Conservation (phyloP, 2,329 filamentous ascomycete species). For the Colletotrichum gigasporum region DNA sequence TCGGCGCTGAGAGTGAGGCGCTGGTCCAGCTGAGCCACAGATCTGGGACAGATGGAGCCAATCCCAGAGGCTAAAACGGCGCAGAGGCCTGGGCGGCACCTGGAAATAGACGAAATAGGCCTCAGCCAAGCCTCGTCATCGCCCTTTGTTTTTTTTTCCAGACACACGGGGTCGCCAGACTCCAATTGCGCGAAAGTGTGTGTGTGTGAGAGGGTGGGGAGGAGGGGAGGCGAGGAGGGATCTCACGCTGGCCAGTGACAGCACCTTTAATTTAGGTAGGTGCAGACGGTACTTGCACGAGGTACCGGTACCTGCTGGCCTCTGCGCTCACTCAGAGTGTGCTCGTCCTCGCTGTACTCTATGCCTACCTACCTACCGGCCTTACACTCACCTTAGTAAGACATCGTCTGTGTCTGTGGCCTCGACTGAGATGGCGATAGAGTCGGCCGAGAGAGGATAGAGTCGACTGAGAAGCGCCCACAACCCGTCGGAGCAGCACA, state of each 20-base stretch:
- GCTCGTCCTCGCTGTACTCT: no score
- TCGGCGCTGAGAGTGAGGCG: conserved; percentile 28
- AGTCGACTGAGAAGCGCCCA: neutral
- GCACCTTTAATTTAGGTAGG: conserved; percentile 15
- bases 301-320: conserved; percentile 8
- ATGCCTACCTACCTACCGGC: no score
- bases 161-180: conserved; percentile 13
- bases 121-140: conserved; percentile 51
- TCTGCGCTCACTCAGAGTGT: neutral
- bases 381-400: no score
- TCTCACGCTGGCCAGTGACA: conserved; percentile 13
- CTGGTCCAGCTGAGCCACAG: conserved; percentile 27
- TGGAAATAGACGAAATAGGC: conserved; percentile 27
- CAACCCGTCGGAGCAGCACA: neutral
- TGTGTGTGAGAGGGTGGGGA: neutral
- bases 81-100: neutral
- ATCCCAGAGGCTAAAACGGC: conserved; percentile 7
- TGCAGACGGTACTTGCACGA: neutral
- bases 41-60: conserved; percentile 4
- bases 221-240: neutral
- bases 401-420: neutral
- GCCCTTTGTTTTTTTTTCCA: conserved; percentile 33
- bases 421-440: no score
- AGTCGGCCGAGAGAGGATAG: no score
- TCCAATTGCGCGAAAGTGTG: neutral